Evolutionary conservation across 805 yeast genomes (phyloP), one percentile per base, ranked within the genome.

Genomic region (Millerago galiae): DNA sequence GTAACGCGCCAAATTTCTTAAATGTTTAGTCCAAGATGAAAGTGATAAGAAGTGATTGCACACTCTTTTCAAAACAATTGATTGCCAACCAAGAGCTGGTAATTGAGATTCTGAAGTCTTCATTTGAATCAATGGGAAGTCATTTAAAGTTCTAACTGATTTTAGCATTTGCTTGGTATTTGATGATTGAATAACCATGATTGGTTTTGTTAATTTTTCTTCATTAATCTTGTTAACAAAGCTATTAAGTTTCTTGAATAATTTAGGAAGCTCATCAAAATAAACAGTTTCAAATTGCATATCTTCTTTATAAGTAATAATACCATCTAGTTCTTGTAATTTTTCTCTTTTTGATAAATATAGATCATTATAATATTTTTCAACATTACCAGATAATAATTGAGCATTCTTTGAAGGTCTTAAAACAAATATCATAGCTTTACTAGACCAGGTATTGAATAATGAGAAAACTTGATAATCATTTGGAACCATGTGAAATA

Each of bases 81-180:
- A 60, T 58, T 87, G 93, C 96, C 96, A 89, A 4, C 89, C 83
- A 40, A 90, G 64, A 5, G 90, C 81, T 10, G 91, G 89, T 26
- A 84, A 60, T 1, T 77, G 65, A 15, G 77, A 55, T 50, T 81
- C 85, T 35, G 77, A 71, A 16, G 77, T 68, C 15, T 72, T 67
- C 74, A 84, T 73, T 43, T 71, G 72, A 30, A 89, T 64, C 1
- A 77, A 68, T 4, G 95, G 95, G 50, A 82, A 71, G 16, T 75
- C 79, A 8, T 65, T 45, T 4, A 80, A 52, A 1, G 77, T 62
- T 24, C 67, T 69, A 31, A 84, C 56, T 5, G 70, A 51, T 41
- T 66, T 70, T 37, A 68, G 45, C 3, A 88, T 52, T 47, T 73
- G 74, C 1, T 62, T 53, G 2, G 76, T 52, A 47, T 66, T 71